Conservation (phyloP, 805 yeast genomes). For the Candida pseudofarinosa region DNA sequence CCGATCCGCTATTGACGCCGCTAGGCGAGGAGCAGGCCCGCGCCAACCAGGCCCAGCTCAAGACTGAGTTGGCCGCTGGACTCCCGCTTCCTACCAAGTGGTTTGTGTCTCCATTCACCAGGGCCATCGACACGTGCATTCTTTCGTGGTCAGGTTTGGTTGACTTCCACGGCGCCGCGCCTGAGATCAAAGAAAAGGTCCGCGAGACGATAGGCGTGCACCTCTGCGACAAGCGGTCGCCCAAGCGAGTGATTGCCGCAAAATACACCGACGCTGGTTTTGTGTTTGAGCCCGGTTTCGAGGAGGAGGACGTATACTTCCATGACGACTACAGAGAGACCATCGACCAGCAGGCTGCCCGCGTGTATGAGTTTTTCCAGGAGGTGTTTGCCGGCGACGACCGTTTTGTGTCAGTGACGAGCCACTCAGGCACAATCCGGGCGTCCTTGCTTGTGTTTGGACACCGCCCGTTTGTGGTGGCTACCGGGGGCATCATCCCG, state of each 20-base stretch:
- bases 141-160: constrained; percentile 42
- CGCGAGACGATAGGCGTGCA: constrained; percentile 50
- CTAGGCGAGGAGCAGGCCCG: constrained; percentile 43
- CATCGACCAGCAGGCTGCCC: constrained; percentile 36
- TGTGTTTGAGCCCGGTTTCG: constrained; percentile 40
- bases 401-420: constrained; percentile 38
- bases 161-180: constrained; percentile 19
- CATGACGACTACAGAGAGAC: constrained; percentile 37
- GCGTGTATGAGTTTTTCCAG: constrained; percentile 34
- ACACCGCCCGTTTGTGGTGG: constrained; percentile 46
- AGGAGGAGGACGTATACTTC: constrained; percentile 43
- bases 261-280: constrained; percentile 38
- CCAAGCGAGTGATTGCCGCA: constrained; percentile 31
- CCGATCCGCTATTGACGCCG: constrained; percentile 48
- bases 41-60: constrained; percentile 41
- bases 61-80: constrained; percentile 25
- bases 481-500: constrained; percentile 57
- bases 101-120: constrained; percentile 49
- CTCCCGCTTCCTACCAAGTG: constrained; percentile 37
- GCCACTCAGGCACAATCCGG: constrained; percentile 49
- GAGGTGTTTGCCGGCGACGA: constrained; percentile 27
- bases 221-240: constrained; percentile 45
- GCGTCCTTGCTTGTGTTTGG: constrained; percentile 44
- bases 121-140: constrained; percentile 47
- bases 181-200: constrained; percentile 42